Conservation (phyloP, 768 basidiomycete species). For the Trametes elegans region DNA sequence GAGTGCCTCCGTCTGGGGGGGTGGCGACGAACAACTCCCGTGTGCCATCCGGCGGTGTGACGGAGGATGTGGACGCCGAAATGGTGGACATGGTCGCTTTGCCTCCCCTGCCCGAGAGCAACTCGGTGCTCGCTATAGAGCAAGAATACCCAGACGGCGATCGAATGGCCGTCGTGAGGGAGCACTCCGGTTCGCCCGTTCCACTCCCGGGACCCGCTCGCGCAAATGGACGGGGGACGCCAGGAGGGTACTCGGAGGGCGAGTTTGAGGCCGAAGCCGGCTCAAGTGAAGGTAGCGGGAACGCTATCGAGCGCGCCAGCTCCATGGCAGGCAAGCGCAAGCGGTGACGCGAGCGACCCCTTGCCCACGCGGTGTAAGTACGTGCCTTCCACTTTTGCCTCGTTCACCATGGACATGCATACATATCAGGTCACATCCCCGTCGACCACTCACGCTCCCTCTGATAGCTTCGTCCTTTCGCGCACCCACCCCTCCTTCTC, state of each 20-base stretch:
- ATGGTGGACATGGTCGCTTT: constrained; percentile 24
- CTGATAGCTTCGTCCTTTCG: neutral
- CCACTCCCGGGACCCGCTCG: constrained; percentile 13
- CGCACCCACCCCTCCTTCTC: neutral
- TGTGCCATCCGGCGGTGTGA: neutral
- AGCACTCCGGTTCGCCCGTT: constrained; percentile 23
- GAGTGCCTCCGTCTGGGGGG: constrained; percentile 7
- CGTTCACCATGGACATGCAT: too few relatives aligned
- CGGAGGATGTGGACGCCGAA: constrained; percentile 27
- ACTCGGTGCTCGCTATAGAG: constrained; percentile 16
- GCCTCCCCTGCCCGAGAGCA: constrained; percentile 29
- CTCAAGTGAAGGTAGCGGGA: constrained; percentile 20
- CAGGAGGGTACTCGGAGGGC: constrained; percentile 14
- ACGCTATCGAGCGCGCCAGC: constrained; percentile 15
- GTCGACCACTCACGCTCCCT: neutral
- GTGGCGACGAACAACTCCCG: neutral
- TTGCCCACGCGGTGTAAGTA: too few relatives aligned
- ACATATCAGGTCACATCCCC: neutral
- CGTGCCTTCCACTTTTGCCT: too few relatives aligned
- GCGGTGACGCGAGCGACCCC: constrained; percentile 23
- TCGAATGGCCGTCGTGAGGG: constrained; percentile 15
- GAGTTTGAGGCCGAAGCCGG: constrained; percentile 25
- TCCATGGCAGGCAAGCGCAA: constrained; percentile 29
- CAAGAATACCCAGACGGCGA: constrained; percentile 13
- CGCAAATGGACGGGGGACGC: constrained; percentile 7